A percentile compares a stretch with the other conserved stretches of the same genome.
These are phyloP conservation scores for Suillus decipiens DNA, from an alignment of 768 basidiomycete genomes.

Conservation along the genomic window DNA sequence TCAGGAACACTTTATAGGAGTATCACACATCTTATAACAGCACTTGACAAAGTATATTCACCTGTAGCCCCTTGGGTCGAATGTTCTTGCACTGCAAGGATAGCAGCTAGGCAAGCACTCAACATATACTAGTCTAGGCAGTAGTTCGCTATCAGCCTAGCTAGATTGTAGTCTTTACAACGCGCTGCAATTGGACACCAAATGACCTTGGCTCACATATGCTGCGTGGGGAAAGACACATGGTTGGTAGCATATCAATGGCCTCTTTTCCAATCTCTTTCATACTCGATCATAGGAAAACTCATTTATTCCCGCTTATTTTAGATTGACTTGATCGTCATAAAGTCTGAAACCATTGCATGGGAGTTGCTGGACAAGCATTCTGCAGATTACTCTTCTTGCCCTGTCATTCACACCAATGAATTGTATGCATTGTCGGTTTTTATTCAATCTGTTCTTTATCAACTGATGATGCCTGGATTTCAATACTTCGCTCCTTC, in stretches of 20 bases:
- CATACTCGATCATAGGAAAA: constrained; percentile 20
- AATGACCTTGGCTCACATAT: constrained; percentile 44
- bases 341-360: constrained; percentile 35
- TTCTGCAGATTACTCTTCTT: constrained; percentile 40
- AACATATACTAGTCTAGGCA: no score
- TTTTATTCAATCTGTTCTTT: neutral
- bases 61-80: no score
- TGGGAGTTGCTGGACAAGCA: constrained; percentile 39
- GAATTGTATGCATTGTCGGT: constrained; percentile 1
- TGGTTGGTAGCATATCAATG: constrained; percentile 34
- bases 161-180: no score
- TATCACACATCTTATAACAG: no score
- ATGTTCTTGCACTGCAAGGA: no score
- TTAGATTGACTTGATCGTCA: constrained; percentile 30
- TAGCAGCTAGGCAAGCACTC: no score
- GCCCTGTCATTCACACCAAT: constrained; percentile 22
- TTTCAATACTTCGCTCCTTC: constrained; percentile 11
- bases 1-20: no score
- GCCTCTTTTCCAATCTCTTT: neutral
- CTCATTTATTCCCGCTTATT: constrained; percentile 32
- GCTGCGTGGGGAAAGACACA: constrained; percentile 43
- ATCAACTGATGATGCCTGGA: neutral
- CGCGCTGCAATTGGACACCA: constrained; percentile 43
- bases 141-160: no score
- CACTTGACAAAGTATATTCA: no score